phyloP scores from a whole-genome alignment of 2,329 filamentous ascomycete genomes.

The Parascedosporium putredinis region DNA sequence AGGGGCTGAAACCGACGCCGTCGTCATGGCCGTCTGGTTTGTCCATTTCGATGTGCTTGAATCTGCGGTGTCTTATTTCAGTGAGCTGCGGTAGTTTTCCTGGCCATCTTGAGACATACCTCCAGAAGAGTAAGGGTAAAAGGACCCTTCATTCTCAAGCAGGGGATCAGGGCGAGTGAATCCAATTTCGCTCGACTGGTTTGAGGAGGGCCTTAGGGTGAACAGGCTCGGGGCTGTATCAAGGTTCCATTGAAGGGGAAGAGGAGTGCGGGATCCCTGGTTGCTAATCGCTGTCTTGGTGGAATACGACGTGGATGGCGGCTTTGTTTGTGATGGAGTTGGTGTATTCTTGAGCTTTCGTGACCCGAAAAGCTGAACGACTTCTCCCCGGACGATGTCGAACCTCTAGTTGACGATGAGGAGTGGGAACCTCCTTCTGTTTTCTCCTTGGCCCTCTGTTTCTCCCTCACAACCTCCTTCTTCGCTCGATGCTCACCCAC shows the following conservation, averaged over 20 bases:
- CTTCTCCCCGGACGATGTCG: slow-evolving; percentile 28
- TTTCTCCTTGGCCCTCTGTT: slow-evolving; percentile 18
- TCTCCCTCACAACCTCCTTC: slow-evolving; percentile 31
- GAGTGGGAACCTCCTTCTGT: slow-evolving; percentile 19
- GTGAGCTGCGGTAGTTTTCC: slow-evolving; percentile 9
- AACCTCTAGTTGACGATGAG: slow-evolving; percentile 33
- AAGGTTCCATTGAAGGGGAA: slow-evolving; percentile 5
- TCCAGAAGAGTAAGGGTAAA: slow-evolving; percentile 1
- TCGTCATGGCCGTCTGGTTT: slow-evolving; percentile 21
- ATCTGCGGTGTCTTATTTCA: slow-evolving; percentile 20
- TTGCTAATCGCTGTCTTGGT: slow-evolving; percentile 7
- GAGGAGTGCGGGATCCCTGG: not conserved
- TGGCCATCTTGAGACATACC: not conserved
- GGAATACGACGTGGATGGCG: slow-evolving; percentile 10
- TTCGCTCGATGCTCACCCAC: slow-evolving; percentile 41
- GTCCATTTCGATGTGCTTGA: slow-evolving; percentile 36
- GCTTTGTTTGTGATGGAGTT: slow-evolving; percentile 12
- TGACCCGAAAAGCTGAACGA: slow-evolving; percentile 33
- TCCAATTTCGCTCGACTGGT: not conserved
- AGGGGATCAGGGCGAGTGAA: not conserved
- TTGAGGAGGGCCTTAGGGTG: not conserved
- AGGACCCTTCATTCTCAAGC: not conserved
- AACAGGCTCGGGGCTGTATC: not conserved
- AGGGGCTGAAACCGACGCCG: slow-evolving; percentile 23
- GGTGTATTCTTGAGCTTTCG: slow-evolving; percentile 25